Evolutionary conservation across 208 protist genomes (phyloP).

Genomic region (Leishmania gerbilli): DNA sequence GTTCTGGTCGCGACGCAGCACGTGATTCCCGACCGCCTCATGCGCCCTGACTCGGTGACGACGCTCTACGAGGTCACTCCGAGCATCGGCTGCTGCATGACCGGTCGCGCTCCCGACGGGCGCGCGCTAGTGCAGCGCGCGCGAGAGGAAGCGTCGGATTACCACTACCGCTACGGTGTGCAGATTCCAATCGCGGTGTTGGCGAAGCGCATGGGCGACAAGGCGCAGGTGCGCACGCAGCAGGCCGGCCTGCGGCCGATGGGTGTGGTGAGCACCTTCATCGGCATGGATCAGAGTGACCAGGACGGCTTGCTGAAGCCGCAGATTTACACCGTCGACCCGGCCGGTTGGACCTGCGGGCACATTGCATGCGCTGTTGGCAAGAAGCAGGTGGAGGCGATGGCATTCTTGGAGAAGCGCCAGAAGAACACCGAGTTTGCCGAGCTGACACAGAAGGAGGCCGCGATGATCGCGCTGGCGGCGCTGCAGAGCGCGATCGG

Average conservation of each 20-base stretch:
- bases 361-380: slow-evolving; percentile 92
- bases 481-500: slow-evolving; percentile 83
- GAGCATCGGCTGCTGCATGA: slow-evolving; percentile 95
- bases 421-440: slow-evolving; percentile 90
- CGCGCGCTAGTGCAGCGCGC: slow-evolving; percentile 92
- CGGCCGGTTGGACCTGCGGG: slow-evolving; percentile 93
- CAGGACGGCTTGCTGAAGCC: slow-evolving; percentile 76
- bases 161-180: slow-evolving; percentile 96
- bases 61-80: slow-evolving; percentile 95
- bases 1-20: slow-evolving; percentile 97
- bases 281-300: slow-evolving; percentile 94
- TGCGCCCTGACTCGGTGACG: slow-evolving; percentile 95
- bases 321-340: slow-evolving; percentile 95
- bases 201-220: slow-evolving; percentile 97
- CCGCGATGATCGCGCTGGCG: slow-evolving; percentile 81
- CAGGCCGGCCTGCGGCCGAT: slow-evolving; percentile 95
- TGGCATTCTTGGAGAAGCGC: slow-evolving; percentile 96
- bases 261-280: slow-evolving; percentile 93
- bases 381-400: slow-evolving; percentile 96
- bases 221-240: slow-evolving; percentile 98
- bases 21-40: slow-evolving; percentile 98
- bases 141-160: slow-evolving; percentile 95
- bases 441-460: slow-evolving; percentile 70
- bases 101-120: slow-evolving; percentile 93
- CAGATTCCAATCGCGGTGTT: slow-evolving; percentile 96